These are phyloP conservation scores for Globisporangium parvum DNA, from an alignment of 352 stramenopile genomes.

Conservation along the genomic window DNA sequence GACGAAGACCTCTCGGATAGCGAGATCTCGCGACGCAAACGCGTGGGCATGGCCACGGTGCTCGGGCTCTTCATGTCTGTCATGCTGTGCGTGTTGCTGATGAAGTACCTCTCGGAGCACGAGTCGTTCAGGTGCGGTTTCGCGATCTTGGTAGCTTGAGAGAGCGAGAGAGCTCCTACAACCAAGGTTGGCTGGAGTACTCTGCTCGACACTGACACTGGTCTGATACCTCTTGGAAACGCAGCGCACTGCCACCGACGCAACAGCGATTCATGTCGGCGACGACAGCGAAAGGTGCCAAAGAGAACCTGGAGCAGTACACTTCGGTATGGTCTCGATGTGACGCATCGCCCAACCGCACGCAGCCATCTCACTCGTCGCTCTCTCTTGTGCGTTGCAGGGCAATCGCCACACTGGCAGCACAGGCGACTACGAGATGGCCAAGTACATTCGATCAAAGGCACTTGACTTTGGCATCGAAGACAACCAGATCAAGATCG, in stretches of 20 bases:
- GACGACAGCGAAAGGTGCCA: constrained; percentile 53
- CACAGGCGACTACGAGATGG: constrained; percentile 64
- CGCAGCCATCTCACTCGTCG: neutral
- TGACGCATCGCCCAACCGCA: no score
- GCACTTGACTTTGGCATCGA: constrained; percentile 74
- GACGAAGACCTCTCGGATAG: constrained; percentile 40
- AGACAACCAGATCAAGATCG: constrained; percentile 67
- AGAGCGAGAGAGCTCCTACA: no score
- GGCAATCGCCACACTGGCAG: constrained; percentile 51
- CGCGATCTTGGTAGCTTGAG: neutral
- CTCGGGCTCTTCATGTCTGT: constrained; percentile 50
- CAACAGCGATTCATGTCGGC: constrained; percentile 76
- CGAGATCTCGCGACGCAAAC: constrained; percentile 45
- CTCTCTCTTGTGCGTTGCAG: constrained; percentile 11
- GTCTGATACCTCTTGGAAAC: neutral
- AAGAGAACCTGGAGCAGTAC: constrained; percentile 72
- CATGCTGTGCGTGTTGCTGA: constrained; percentile 57
- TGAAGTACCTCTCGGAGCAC: constrained; percentile 53
- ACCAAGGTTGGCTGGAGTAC: neutral
- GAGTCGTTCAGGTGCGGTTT: constrained; percentile 58
- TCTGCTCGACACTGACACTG: neutral
- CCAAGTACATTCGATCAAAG: constrained; percentile 66
- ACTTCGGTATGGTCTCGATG: constrained; percentile 28
- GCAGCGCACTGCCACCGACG: constrained; percentile 58
- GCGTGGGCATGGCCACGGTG: constrained; percentile 53